A percentile compares a stretch with the other conserved stretches of the same genome.
Evolutionary conservation across 2,329 filamentous ascomycete genomes (phyloP).

Genomic region (Arachnopeziza araneosa): DNA sequence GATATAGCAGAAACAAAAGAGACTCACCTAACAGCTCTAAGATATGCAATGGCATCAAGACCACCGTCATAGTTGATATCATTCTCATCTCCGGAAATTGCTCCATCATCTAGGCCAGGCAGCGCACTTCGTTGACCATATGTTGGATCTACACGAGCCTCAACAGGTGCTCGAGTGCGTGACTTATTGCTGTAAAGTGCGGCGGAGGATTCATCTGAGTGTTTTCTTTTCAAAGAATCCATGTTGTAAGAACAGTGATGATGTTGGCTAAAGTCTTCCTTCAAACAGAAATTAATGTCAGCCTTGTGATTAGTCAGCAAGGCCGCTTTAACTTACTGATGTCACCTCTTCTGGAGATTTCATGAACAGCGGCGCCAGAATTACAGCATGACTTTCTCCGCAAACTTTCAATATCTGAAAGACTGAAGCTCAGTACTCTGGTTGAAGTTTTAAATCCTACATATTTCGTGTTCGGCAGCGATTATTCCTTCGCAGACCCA

Average conservation of each 20-base stretch:
- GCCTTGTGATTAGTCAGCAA: constrained; percentile 10
- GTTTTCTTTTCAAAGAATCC: constrained; percentile 17
- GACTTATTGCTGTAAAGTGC: constrained; percentile 19
- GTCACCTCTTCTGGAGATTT: not conserved
- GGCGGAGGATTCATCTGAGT: constrained; percentile 4
- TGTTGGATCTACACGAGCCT: constrained; percentile 48
- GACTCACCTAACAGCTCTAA: constrained; percentile 64
- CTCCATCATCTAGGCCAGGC: constrained; percentile 50
- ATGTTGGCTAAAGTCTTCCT: not conserved
- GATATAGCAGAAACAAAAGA: not conserved
- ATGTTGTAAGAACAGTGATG: not conserved
- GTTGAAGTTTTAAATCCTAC: not conserved
- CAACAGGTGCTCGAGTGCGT: constrained; percentile 16
- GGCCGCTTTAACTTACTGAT: not conserved
- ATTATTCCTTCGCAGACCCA: not conserved
- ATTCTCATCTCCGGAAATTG: constrained; percentile 37
- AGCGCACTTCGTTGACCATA: constrained; percentile 71
- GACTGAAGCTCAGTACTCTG: not conserved
- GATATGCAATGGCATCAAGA: constrained; percentile 60
- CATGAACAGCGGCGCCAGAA: no score
- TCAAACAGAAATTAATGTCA: not conserved
- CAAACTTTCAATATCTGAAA: not conserved
- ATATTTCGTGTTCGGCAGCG: not conserved
- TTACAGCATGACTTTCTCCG: not conserved
- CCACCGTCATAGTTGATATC: constrained; percentile 64